Evolutionary conservation across 1,139 yeast genomes (phyloP).

Genomic region (Arxiozyma telluris): DNA sequence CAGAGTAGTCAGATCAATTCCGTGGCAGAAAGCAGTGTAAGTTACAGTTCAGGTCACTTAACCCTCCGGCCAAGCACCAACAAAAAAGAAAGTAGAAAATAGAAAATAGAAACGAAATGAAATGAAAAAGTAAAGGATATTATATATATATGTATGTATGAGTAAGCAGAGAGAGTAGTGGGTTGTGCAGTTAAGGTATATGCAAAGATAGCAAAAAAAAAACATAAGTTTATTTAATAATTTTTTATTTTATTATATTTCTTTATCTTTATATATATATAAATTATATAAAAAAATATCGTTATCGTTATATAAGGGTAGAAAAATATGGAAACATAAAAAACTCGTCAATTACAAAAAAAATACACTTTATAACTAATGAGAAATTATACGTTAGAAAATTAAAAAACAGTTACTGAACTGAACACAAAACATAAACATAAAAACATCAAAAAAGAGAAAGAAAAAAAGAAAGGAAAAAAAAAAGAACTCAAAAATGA

Average conservation of each 20-base stretch:
- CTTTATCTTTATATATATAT: too few relatives aligned
- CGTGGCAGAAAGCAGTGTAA: constrained; percentile 65
- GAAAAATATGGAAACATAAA: neutral
- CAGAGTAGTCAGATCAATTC: constrained; percentile 57
- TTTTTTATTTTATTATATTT: too few relatives aligned
- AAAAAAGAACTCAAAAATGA: too few relatives aligned
- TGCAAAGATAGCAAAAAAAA: too few relatives aligned
- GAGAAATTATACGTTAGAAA: neutral
- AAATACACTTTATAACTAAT: neutral
- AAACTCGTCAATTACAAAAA: neutral
- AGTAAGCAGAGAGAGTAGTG: too few relatives aligned
- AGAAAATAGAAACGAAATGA: too few relatives aligned
- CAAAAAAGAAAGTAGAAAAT: neutral
- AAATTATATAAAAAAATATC: too few relatives aligned
- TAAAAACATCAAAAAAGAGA: neutral
- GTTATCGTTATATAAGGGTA: neutral
- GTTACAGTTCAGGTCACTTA: constrained; percentile 78
- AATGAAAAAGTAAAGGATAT: too few relatives aligned
- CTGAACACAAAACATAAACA: neutral
- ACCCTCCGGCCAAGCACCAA: neutral
- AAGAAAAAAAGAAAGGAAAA: constrained; percentile 15
- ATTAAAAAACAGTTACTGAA: neutral
- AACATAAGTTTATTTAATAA: too few relatives aligned
- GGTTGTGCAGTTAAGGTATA: too few relatives aligned
- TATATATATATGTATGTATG: too few relatives aligned